Evolutionary conservation across 2,329 filamentous ascomycete genomes (phyloP).

Genomic region (Lachnellula arida): DNA sequence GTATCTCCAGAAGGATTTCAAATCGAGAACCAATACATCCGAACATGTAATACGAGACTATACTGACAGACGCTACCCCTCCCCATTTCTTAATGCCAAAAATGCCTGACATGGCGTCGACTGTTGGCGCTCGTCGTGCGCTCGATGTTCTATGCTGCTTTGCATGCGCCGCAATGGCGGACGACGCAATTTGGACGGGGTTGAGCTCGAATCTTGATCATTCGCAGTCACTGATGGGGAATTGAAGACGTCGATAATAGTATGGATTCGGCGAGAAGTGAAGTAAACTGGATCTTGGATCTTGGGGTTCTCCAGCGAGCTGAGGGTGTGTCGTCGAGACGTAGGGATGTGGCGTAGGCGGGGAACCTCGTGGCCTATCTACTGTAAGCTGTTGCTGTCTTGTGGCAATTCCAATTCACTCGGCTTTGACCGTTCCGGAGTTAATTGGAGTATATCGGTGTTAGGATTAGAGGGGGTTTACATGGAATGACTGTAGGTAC

Average conservation of each 20-base stretch:
- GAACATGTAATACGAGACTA: background rate
- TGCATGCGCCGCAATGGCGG: background rate
- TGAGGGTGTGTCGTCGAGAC: background rate
- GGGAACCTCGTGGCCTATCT: background rate
- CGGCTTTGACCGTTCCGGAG: too few species aligned
- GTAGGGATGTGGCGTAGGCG: background rate
- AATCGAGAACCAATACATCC: background rate
- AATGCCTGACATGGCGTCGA: constrained; percentile 48
- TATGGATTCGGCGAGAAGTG: background rate
- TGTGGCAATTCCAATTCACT: too few species aligned
- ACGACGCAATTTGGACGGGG: background rate
- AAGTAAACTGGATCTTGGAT: background rate
- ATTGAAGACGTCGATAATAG: background rate
- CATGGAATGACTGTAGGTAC: too few species aligned
- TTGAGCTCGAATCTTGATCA: background rate
- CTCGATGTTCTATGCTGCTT: background rate
- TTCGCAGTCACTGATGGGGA: background rate
- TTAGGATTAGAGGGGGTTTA: too few species aligned
- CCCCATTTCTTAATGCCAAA: constrained; percentile 51
- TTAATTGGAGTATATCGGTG: too few species aligned
- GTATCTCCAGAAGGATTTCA: background rate
- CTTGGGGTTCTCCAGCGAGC: background rate
- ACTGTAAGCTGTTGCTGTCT: too few species aligned
- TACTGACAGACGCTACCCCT: constrained; percentile 49
- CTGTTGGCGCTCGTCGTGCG: background rate